Percentiles rank a stretch among this genome's conserved stretches.
These are phyloP conservation scores for Paraphaeosphaeria minitans DNA, from an alignment of 2,329 filamentous ascomycete species.

Conservation along the genomic window DNA sequence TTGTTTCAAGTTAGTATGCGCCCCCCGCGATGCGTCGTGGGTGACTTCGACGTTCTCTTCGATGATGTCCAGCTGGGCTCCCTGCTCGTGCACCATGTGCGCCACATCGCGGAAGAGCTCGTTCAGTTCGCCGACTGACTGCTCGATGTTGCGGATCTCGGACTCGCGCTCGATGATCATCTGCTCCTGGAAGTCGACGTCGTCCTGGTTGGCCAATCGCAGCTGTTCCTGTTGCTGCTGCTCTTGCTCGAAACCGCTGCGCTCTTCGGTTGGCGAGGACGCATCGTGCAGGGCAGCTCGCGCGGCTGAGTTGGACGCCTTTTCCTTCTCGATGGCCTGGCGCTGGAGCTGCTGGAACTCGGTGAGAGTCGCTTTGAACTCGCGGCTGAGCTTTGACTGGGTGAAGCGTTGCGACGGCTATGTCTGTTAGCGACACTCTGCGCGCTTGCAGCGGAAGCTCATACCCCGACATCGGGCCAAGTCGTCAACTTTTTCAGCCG, in stretches of 20 bases:
- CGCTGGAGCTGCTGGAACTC: constrained; percentile 95
- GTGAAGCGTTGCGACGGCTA: constrained; percentile 96
- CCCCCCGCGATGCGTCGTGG: constrained; percentile 79
- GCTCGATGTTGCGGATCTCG: constrained; percentile 97
- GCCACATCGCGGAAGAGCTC: constrained; percentile 98
- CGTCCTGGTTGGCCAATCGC: constrained; percentile 85
- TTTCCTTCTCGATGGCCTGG: constrained; percentile 88
- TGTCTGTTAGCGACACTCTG: constrained; percentile 17
- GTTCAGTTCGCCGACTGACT: constrained; percentile 92
- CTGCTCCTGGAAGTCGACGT: constrained; percentile 96
- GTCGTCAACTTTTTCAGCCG: constrained; percentile 89
- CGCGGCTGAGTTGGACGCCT: constrained; percentile 81
- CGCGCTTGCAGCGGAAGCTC: constrained; percentile 50
- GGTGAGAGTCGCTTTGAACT: constrained; percentile 85
- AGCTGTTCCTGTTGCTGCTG: constrained; percentile 69
- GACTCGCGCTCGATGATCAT: constrained; percentile 95
- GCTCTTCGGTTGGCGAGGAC: constrained; percentile 46
- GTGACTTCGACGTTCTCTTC: constrained; percentile 86
- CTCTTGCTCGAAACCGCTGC: constrained; percentile 63
- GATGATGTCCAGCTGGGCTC: constrained; percentile 84
- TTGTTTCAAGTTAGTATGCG: constrained; percentile 81
- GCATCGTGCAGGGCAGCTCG: constrained; percentile 76
- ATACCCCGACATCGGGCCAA: constrained; percentile 72
- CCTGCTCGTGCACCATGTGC: constrained; percentile 94
- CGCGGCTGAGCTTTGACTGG: constrained; percentile 90